Conservation (phyloP, 2,329 filamentous ascomycete genomes). For the Colletotrichum cuscutae region DNA sequence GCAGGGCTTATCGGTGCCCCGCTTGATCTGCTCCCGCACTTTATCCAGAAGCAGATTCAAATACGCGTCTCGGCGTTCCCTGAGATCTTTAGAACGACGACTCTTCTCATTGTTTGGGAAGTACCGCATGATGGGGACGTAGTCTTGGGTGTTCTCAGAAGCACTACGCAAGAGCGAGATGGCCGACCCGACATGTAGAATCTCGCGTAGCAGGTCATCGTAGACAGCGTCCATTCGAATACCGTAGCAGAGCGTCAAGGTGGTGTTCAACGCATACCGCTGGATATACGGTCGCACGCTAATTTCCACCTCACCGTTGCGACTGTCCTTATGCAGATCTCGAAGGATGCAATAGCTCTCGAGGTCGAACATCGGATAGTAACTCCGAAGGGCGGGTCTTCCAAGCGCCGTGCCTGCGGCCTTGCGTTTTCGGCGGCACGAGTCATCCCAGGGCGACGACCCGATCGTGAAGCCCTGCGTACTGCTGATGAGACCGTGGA, state of each 20-base stretch:
- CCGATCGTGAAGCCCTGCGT: conserved; percentile 86
- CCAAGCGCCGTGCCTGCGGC: conserved; percentile 83
- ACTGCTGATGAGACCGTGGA: conserved; percentile 80
- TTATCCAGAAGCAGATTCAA: conserved; percentile 74
- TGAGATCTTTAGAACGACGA: conserved; percentile 71
- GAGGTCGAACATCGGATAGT: conserved; percentile 85
- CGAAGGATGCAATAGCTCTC: conserved; percentile 53
- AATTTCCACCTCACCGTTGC: conserved; percentile 74
- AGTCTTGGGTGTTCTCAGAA: conserved; percentile 87
- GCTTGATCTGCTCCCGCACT: conserved; percentile 51
- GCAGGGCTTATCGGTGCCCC: conserved; percentile 53
- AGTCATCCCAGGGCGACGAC: conserved; percentile 86
- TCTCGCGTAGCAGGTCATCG: conserved; percentile 75
- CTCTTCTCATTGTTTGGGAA: conserved; percentile 69
- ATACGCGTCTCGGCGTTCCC: conserved; percentile 74
- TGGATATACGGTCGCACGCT: conserved; percentile 73
- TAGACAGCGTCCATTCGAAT: conserved; percentile 78
- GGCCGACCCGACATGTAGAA: conserved; percentile 78
- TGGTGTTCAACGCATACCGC: conserved; percentile 80
- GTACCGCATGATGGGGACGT: conserved; percentile 76
- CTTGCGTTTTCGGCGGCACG: conserved; percentile 80
- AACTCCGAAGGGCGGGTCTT: conserved; percentile 78
- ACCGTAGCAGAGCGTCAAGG: conserved; percentile 82
- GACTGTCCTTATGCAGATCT: conserved; percentile 72
- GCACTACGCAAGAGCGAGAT: conserved; percentile 82